Base-by-base conservation (phyloP, 768 basidiomycete genomes). In the Brasilioporus rufonigricans region DNA sequence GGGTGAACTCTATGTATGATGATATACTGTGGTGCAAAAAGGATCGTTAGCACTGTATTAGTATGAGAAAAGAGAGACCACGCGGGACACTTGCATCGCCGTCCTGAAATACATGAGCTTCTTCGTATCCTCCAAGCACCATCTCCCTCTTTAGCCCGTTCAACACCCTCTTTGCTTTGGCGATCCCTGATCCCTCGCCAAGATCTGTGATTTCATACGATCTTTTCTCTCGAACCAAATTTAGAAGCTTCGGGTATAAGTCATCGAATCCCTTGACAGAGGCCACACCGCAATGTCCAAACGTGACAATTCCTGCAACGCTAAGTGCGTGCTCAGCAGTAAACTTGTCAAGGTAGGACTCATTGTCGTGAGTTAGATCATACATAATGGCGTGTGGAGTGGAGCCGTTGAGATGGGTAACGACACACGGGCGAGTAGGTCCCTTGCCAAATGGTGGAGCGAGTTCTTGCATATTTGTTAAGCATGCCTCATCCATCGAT, bases 251-350 rank as follows among this genome's bases (percentile, higher is more conserved):
- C 4, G 96, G 96, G 67, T 98, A 98, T 21, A 99, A 72, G 61
- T 99, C 97, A 63, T 99, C 97, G 66, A 96, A 97, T 19, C 96
- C 97, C 71, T 98, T 97, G 61, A 94, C 93, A 16, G 91, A 94
- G 2, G 94, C 97, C 52, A 91, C 82, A 5, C 90, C 97, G 23
- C 84, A 90, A 63, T 83, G 85, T 33, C 89, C 89, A 73, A 98
- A 98, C 0, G 95, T 83, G 18, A 90, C 89, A n/a, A 98, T 77
- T 21, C 93, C 92, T 3, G 91, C 97, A 0, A 92, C 93, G 9
- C 93, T 87, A n/a, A 99, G 82, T 0, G 93, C 89, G 70, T 98
- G 94, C 70, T 98, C 93, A 8, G 95, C 92, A 1, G 90, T 89
- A 35, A 93, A 85, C 71, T 96, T 98, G 73, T 92, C 83, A 14